A percentile compares a stretch with the other conserved stretches of the same genome.
phyloP scores from a whole-genome alignment of 768 basidiomycete genomes.

The Baorangia bicolor region DNA sequence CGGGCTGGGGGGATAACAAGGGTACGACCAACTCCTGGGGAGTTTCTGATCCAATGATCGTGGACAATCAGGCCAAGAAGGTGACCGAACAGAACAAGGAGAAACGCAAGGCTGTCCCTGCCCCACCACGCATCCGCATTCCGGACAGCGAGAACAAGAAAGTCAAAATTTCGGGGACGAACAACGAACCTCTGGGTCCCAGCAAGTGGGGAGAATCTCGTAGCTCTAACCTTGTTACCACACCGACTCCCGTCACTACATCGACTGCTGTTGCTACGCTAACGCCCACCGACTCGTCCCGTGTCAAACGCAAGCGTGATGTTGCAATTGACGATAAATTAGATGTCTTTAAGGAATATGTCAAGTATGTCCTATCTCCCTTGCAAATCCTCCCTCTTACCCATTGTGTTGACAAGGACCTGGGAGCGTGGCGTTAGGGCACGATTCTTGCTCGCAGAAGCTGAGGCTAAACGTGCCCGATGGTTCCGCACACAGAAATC shows the following conservation, averaged over 20 bases:
- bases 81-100: constrained; percentile 2
- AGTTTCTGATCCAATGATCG: constrained; percentile 7
- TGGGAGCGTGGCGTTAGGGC: constrained; percentile 34
- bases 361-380: constrained; percentile 23
- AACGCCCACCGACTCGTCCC: constrained; percentile 19
- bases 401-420: constrained; percentile 12
- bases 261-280: constrained; percentile 11
- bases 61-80: constrained; percentile 5
- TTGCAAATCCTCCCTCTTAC: neutral
- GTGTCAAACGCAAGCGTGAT: constrained; percentile 29
- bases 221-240: neutral
- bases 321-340: constrained; percentile 19
- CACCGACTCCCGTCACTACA: constrained; percentile 6
- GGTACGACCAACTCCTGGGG: constrained; percentile 1
- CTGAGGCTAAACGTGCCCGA: constrained; percentile 28
- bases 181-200: constrained; percentile 16
- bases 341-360: constrained; percentile 29
- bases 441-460: constrained; percentile 24
- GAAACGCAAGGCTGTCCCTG: constrained; percentile 10
- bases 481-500: constrained; percentile 35
- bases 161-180: constrained; percentile 24
- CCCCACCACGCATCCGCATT: constrained; percentile 29
- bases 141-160: constrained; percentile 15
- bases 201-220: constrained; percentile 17
- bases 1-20: constrained; percentile 1